Percentiles rank a stretch among this genome's conserved stretches.
These are phyloP conservation scores for Boletus speciosus DNA, from an alignment of 768 basidiomycete genomes.

Conservation along the genomic window DNA sequence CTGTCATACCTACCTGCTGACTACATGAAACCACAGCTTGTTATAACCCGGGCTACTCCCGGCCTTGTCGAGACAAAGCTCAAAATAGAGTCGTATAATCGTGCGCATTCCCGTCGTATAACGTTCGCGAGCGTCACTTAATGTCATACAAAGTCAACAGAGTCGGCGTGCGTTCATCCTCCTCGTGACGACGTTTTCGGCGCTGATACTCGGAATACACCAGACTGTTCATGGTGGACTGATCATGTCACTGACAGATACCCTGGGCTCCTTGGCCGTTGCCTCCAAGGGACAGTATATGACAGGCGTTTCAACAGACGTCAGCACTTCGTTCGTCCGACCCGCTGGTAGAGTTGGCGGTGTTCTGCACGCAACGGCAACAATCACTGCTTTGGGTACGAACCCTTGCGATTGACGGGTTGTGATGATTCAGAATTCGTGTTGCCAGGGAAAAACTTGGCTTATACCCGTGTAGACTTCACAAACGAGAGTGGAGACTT, in stretches of 20 bases:
- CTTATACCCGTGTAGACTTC: conserved; percentile 81
- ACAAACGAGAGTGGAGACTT: conserved; percentile 58
- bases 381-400: conserved; percentile 67
- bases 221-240: conserved; percentile 76
- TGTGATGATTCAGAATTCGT: neutral
- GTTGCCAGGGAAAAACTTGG: conserved; percentile 66
- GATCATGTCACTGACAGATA: conserved; percentile 78
- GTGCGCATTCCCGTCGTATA: conserved; percentile 38
- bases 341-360: conserved; percentile 75
- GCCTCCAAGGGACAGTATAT: conserved; percentile 79
- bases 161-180: conserved; percentile 57
- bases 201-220: neutral
- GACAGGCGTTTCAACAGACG: conserved; percentile 86
- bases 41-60: conserved; percentile 62
- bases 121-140: neutral
- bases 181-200: neutral
- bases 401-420: neutral
- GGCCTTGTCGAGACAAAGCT: conserved; percentile 68
- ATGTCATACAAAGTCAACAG: conserved; percentile 58
- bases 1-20: neutral
- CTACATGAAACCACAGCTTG: conserved; percentile 43
- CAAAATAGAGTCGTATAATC: conserved; percentile 70
- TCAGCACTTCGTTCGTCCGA: conserved; percentile 73
- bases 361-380: conserved; percentile 57
- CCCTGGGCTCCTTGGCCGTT: conserved; percentile 80